Evolutionary conservation across 2,329 filamentous ascomycete species (phyloP).

Genomic region (Claviceps pazoutovae): DNA sequence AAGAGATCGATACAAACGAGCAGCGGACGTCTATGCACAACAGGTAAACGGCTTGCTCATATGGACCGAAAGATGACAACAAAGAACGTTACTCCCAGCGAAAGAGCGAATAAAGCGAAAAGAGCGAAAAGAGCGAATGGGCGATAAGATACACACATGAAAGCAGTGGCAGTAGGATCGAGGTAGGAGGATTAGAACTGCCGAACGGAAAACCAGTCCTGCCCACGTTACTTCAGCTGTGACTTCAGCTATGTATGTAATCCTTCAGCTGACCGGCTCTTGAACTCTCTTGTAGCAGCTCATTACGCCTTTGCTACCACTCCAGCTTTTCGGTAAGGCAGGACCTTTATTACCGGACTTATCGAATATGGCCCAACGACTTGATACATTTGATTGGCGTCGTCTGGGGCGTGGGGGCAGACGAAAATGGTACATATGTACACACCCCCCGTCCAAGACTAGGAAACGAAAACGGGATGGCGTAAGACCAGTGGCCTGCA

Average conservation of each 20-base stretch:
- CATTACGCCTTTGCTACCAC: not conserved
- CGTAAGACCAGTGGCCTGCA: not conserved
- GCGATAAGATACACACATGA: not conserved
- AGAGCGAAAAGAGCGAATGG: not conserved
- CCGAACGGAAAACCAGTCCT: not conserved
- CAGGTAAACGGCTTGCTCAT: not conserved
- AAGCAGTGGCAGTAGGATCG: not conserved
- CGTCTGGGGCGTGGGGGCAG: conserved; percentile 2
- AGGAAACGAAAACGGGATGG: conserved; percentile 1
- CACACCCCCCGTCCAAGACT: conserved; percentile 1
- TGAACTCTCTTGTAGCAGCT: not conserved
- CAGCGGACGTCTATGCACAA: not conserved
- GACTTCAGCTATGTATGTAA: too few relatives aligned
- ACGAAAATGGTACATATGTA: not conserved
- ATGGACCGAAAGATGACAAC: not conserved
- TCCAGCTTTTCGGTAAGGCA: not conserved
- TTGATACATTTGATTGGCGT: conserved; percentile 1
- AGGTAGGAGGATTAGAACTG: not conserved
- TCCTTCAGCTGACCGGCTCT: not conserved
- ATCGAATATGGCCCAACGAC: not conserved
- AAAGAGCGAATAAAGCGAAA: not conserved
- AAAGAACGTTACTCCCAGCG: not conserved
- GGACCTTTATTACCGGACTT: not conserved
- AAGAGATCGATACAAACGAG: not conserved
- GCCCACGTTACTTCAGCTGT: not conserved